phyloP scores from a whole-genome alignment of 768 basidiomycete genomes.

The Cystoderma amianthinum region DNA sequence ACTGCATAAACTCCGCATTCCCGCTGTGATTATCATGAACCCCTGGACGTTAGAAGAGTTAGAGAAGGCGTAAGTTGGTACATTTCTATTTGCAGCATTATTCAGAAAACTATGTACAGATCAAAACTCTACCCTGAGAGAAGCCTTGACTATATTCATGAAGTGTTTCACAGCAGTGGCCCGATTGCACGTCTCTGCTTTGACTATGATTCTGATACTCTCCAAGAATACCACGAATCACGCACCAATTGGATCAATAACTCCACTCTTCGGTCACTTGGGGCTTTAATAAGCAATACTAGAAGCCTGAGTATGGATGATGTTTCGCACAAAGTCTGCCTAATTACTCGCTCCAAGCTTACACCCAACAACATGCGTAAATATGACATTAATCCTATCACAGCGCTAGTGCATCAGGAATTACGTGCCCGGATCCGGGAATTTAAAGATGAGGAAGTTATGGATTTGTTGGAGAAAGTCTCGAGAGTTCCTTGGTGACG shows the following conservation, averaged over 20 bases:
- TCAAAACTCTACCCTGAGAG: neutral
- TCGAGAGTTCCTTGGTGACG: neutral
- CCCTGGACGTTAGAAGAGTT: neutral
- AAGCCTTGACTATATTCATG: neutral
- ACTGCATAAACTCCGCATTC: no score
- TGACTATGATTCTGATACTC: neutral
- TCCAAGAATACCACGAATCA: neutral
- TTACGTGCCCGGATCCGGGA: neutral
- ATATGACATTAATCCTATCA: neutral
- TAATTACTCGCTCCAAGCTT: neutral
- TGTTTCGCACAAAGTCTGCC: neutral
- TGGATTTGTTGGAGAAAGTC: neutral
- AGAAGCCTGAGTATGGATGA: neutral
- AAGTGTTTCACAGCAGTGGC: neutral
- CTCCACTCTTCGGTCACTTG: neutral
- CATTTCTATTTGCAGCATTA: neutral
- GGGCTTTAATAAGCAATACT: neutral
- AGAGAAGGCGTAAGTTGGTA: neutral
- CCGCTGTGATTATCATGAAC: no score
- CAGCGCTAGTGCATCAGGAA: neutral
- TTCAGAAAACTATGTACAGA: neutral
- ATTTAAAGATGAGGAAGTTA: neutral
- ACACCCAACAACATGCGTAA: neutral
- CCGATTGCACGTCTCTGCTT: conserved; percentile 2
- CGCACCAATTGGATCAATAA: neutral